Conservation (phyloP, 805 yeast genomes). For the Candida saitoana region DNA sequence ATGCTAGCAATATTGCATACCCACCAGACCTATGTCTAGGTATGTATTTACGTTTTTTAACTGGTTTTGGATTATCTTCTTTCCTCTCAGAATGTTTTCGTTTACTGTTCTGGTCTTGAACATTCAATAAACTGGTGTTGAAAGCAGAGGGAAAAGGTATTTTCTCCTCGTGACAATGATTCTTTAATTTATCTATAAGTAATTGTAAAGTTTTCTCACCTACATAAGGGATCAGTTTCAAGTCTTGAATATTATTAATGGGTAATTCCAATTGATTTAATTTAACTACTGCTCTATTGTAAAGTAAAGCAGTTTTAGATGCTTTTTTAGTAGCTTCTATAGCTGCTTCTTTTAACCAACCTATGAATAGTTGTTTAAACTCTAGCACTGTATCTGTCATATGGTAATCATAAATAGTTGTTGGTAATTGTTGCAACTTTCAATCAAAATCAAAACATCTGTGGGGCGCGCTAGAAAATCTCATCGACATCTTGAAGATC, state of each 20-base stretch:
- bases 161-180: constrained; percentile 56
- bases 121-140: constrained; percentile 3
- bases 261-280: constrained; percentile 42
- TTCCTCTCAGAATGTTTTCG: constrained; percentile 1
- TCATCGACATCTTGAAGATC: not conserved
- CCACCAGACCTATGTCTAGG: constrained; percentile 80
- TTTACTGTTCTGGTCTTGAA: constrained; percentile 10
- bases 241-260: constrained; percentile 53
- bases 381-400: constrained; percentile 20
- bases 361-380: constrained; percentile 47
- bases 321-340: constrained; percentile 44
- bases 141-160: constrained; percentile 40
- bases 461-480: not conserved
- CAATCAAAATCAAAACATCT: too few species aligned
- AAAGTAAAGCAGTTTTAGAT: constrained; percentile 49
- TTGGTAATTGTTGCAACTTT: too few species aligned
- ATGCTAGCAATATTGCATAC: constrained; percentile 69
- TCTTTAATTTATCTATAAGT: constrained; percentile 44
- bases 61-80: not conserved
- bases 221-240: constrained; percentile 57
- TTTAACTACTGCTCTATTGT: constrained; percentile 53
- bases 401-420: not conserved
- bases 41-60: constrained; percentile 42
- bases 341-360: constrained; percentile 58
- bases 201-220: constrained; percentile 65